Conservation (phyloP, 2,329 filamentous ascomycete genomes). For the Bipolaris gigantea region DNA sequence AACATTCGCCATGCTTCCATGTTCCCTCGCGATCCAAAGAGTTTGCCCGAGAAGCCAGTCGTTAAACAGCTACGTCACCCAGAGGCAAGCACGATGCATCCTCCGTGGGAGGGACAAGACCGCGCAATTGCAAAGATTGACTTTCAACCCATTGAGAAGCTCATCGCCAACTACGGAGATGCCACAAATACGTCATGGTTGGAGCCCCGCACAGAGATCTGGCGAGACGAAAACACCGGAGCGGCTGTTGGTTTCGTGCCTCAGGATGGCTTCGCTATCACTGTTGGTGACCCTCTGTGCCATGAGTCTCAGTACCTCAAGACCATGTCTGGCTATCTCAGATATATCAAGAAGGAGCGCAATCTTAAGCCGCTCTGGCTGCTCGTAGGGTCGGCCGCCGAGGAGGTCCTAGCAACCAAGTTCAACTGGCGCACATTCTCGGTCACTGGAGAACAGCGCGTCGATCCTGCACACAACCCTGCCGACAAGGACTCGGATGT, state of each 20-base stretch:
- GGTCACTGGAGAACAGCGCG: conserved; percentile 84
- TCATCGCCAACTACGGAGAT: conserved; percentile 94
- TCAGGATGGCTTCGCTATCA: conserved; percentile 76
- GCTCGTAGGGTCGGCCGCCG: conserved; percentile 75
- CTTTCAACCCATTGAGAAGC: conserved; percentile 76
- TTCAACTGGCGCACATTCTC: conserved; percentile 88
- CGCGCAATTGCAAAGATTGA: conserved; percentile 53
- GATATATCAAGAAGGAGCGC: conserved; percentile 71
- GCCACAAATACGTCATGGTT: conserved; percentile 93
- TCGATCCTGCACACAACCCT: conserved; percentile 71
- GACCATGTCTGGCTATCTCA: conserved; percentile 73
- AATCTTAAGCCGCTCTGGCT: conserved; percentile 84
- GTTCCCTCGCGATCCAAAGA: conserved; percentile 87
- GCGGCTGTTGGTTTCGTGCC: conserved; percentile 83
- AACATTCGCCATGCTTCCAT: conserved; percentile 87
- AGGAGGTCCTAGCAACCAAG: conserved; percentile 77
- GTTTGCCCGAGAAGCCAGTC: conserved; percentile 69
- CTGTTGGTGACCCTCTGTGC: conserved; percentile 85
- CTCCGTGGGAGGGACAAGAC: conserved; percentile 62
- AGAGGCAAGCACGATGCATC: conserved; percentile 78
- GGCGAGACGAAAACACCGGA: conserved; percentile 77
- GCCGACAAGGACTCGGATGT: conserved; percentile 67
- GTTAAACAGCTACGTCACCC: conserved; percentile 74
- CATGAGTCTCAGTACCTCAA: conserved; percentile 74
- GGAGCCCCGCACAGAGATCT: conserved; percentile 84